Base-by-base conservation (phyloP, 2,329 filamentous ascomycete genomes). In the Tolypocladium ophioglossoides region DNA sequence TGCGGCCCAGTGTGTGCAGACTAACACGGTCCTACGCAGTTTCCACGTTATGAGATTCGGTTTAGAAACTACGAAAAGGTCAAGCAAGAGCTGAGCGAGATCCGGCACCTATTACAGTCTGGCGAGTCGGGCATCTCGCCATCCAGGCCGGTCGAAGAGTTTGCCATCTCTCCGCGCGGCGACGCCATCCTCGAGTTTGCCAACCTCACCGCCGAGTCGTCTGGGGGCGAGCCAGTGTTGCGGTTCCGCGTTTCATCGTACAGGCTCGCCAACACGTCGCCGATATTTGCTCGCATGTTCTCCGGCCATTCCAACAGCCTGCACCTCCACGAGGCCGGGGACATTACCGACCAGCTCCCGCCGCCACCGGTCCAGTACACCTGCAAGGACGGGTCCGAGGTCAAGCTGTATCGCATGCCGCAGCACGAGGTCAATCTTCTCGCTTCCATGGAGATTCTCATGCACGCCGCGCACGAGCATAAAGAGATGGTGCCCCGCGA, bases 151-250 rank as follows among this genome's bases (percentile, higher is more conserved):
- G 66, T 77, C 10, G 64, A 69, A 18, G 76, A 79, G 52, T 70
- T 68, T 44, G 61, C 66, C 38, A 75, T 80, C 52, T 68, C 72
- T 0, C 67, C 68, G 1, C 68, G 68, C 2, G 78, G 78, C 8
- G 77, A 80, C 56, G 71, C 71, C 3, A 70, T 81, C 30, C 68
- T 81, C 35, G 78, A 80, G 56, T 81, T 80, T 56, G 68, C 73
- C 53, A 78, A 79, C 56, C 60, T 64, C 0, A 64, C 61, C 1
- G 63, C 64, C 9, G 70, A 72, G 18, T 57, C 62, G 22, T 60
- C 57, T 1, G 55, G 58, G 22, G 58, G 58, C 12, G 68, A 71
- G 50, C 74, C 76, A 0, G 70, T 74, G 1, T 59, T 77, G 12
- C 70, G 76, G 7, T 81, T 80, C 53, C 70, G 76, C 7, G 77